Percentiles rank a stretch among this genome's conserved stretches.
phyloP scores from a whole-genome alignment of 768 basidiomycete species.

The Antrodiella citrinella region DNA sequence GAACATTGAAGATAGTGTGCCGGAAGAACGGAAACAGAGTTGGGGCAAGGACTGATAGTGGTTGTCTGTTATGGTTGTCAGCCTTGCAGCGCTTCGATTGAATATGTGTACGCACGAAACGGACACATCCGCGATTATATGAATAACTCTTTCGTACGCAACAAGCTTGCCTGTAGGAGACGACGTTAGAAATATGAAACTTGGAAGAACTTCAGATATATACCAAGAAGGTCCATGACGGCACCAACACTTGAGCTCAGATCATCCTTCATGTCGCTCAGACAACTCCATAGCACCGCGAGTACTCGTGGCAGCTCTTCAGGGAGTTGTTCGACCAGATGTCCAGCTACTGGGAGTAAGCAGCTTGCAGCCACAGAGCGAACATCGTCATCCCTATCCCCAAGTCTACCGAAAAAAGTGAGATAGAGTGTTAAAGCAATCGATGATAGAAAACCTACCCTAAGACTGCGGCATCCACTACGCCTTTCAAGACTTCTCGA shows the following conservation, averaged over 20 bases:
- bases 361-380: conserved; percentile 92
- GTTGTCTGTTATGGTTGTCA: conserved; percentile 41
- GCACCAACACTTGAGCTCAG: conserved; percentile 92
- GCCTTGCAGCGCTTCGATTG: not conserved
- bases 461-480: conserved; percentile 85
- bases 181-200: not conserved
- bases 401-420: conserved; percentile 43
- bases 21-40: conserved; percentile 95
- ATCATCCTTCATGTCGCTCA: conserved; percentile 93
- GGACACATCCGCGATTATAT: conserved; percentile 59
- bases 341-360: conserved; percentile 76
- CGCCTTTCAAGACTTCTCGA: conserved; percentile 58
- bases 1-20: conserved; percentile 90
- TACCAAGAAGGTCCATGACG: conserved; percentile 96
- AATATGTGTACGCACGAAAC: conserved; percentile 52
- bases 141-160: conserved; percentile 68
- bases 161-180: conserved; percentile 65
- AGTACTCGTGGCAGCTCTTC: conserved; percentile 68
- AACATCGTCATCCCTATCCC: conserved; percentile 93
- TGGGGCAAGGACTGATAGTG: conserved; percentile 75
- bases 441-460: conserved; percentile 47
- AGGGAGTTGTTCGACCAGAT: conserved; percentile 69
- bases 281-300: conserved; percentile 82
- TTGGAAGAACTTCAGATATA: conserved; percentile 9
- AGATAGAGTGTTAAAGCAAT: not conserved